Percentiles rank a stretch among this genome's conserved stretches.
Evolutionary conservation across 2,329 filamentous ascomycete species (phyloP).

Genomic region (Dothideomycetes sp.): DNA sequence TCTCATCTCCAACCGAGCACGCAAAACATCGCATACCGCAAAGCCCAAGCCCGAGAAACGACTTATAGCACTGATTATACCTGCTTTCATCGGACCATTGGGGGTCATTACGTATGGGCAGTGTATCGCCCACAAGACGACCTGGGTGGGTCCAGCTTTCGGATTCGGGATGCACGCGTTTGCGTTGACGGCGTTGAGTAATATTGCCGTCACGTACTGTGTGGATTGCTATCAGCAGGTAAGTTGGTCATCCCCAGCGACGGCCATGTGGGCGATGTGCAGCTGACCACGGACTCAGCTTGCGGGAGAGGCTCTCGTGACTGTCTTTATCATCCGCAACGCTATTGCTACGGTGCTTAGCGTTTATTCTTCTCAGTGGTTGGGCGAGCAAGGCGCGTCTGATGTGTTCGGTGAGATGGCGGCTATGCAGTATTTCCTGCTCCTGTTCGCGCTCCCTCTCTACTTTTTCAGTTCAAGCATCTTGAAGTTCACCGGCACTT

Average conservation of each 20-base stretch:
- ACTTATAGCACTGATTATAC: conserved; percentile 16
- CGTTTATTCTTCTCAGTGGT: conserved; percentile 18
- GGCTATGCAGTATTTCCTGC: conserved; percentile 14
- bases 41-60: conserved; percentile 18
- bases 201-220: conserved; percentile 18
- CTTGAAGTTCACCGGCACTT: conserved; percentile 1
- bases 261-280: not conserved
- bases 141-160: conserved; percentile 15
- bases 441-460: conserved; percentile 8
- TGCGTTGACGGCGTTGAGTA: conserved; percentile 18
- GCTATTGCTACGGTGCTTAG: conserved; percentile 17
- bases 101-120: conserved; percentile 22
- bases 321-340: conserved; percentile 19
- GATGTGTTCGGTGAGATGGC: conserved; percentile 18
- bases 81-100: conserved; percentile 17
- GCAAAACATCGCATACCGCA: conserved; percentile 11
- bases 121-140: conserved; percentile 12
- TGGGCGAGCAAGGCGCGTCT: conserved; percentile 12
- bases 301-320: conserved; percentile 19
- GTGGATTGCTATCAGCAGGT: conserved; percentile 17
- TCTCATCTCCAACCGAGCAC: conserved; percentile 17
- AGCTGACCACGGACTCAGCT: conserved; percentile 1
- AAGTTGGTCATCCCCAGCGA: not conserved
- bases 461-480: conserved; percentile 1
- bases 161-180: conserved; percentile 22